phyloP scores from a whole-genome alignment of 495 filamentous ascomycete species.

The Sabuloglossum arenarium region DNA sequence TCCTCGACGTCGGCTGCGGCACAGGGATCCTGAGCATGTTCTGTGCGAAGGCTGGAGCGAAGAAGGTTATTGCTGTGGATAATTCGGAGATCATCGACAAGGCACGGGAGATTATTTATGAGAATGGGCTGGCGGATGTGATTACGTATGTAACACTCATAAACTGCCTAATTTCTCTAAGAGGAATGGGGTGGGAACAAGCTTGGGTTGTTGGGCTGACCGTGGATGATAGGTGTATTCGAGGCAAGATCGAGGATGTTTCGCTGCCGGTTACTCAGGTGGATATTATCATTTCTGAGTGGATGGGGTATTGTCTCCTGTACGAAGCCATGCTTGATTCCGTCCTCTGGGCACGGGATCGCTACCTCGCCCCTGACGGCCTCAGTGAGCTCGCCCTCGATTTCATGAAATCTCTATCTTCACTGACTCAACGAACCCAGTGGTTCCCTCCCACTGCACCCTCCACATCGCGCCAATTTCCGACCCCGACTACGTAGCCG shows the following conservation, averaged over 20 bases:
- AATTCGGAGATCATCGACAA: slow-evolving; percentile 86
- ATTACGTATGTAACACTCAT: slow-evolving; percentile 38
- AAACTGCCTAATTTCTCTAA: background rate
- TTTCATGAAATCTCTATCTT: background rate
- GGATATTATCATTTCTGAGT: slow-evolving; percentile 90
- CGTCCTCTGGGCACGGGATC: slow-evolving; percentile 72
- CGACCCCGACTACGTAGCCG: slow-evolving; percentile 57
- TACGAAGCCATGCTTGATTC: slow-evolving; percentile 95
- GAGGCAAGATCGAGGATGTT: slow-evolving; percentile 87
- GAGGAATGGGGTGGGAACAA: background rate
- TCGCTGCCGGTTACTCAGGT: slow-evolving; percentile 59
- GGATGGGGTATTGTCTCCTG: slow-evolving; percentile 91
- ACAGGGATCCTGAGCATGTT: slow-evolving; percentile 92
- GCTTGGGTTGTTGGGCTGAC: slow-evolving; percentile 2
- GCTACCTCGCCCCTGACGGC: slow-evolving; percentile 53
- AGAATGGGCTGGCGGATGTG: slow-evolving; percentile 57
- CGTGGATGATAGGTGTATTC: slow-evolving; percentile 28
- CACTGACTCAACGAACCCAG: background rate
- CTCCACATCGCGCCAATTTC: slow-evolving; percentile 71
- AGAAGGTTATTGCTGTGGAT: slow-evolving; percentile 80
- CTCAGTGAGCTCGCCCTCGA: slow-evolving; percentile 22
- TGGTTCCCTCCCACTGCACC: slow-evolving; percentile 80
- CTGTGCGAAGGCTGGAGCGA: slow-evolving; percentile 73
- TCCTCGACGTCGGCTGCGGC: slow-evolving; percentile 85
- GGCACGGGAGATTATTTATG: slow-evolving; percentile 62